Conservation (phyloP, 2,329 filamentous ascomycete species). For the Gnomoniopsis sp. region DNA sequence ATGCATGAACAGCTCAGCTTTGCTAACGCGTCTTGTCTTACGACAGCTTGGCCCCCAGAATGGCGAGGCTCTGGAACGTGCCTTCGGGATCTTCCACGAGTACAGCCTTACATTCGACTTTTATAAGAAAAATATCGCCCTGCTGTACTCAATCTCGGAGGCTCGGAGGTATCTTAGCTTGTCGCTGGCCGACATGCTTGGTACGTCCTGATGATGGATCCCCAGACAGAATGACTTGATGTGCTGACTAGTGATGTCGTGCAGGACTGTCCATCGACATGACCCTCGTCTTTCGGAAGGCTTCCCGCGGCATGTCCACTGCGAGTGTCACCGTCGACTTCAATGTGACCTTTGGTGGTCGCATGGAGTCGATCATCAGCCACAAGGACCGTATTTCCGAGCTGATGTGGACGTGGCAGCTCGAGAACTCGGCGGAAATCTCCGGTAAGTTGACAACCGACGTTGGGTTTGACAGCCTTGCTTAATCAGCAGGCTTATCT, state of each 20-base stretch:
- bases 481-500: constrained; percentile 14
- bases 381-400: constrained; percentile 19
- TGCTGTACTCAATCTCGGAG: constrained; percentile 18
- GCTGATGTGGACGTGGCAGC: constrained; percentile 20
- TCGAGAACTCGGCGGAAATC: constrained; percentile 19
- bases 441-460: constrained; percentile 10
- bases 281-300: constrained; percentile 17
- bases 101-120: constrained; percentile 18
- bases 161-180: constrained; percentile 19
- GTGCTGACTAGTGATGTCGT: not conserved
- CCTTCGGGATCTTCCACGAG: constrained; percentile 18
- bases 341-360: constrained; percentile 18
- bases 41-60: constrained; percentile 16
- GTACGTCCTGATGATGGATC: not conserved
- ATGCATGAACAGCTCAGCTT: not conserved
- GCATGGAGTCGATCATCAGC: constrained; percentile 18
- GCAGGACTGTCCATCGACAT: constrained; percentile 15
- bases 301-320: constrained; percentile 14
- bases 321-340: constrained; percentile 18
- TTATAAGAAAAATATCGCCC: constrained; percentile 18
- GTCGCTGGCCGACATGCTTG: constrained; percentile 20
- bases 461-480: not conserved
- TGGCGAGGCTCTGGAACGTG: constrained; percentile 18
- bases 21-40: not conserved
- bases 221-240: not conserved